Conservation (phyloP, 2,329 filamentous ascomycete genomes). For the Paecilomyces sp. region DNA sequence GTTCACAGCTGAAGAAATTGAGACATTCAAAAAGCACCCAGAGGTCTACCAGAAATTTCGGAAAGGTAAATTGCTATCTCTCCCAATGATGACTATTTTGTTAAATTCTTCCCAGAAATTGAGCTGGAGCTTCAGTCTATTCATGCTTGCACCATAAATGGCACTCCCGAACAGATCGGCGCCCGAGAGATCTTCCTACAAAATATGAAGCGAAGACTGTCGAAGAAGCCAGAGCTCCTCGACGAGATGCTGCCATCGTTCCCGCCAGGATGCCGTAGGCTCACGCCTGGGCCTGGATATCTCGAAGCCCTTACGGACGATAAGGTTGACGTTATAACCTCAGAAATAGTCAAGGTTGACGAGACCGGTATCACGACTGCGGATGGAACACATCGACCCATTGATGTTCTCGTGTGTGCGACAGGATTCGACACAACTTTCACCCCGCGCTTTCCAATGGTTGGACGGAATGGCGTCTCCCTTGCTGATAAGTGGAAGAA, state of each 20-base stretch:
- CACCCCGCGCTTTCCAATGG: constrained; percentile 27
- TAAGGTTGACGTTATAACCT: constrained; percentile 54
- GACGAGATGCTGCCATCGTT: constrained; percentile 34
- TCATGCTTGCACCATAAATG: constrained; percentile 20
- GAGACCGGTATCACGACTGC: constrained; percentile 24
- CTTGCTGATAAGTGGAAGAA: constrained; percentile 22
- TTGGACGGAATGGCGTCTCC: constrained; percentile 19
- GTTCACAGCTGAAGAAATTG: constrained; percentile 25
- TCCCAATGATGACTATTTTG: neutral
- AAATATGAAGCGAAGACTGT: constrained; percentile 27
- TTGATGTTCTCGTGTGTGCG: constrained; percentile 31
- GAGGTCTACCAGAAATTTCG: constrained; percentile 25
- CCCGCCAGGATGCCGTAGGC: constrained; percentile 34
- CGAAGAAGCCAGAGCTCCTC: constrained; percentile 26
- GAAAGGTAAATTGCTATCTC: constrained; percentile 17
- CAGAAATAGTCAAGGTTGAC: constrained; percentile 41
- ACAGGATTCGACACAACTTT: constrained; percentile 32
- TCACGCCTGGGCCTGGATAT: constrained; percentile 41
- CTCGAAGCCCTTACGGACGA: constrained; percentile 55
- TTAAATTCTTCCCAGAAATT: constrained; percentile 13
- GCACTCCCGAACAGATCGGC: constrained; percentile 19
- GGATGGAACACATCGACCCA: constrained; percentile 23
- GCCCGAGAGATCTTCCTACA: constrained; percentile 16
- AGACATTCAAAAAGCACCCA: constrained; percentile 23
- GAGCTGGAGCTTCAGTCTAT: constrained; percentile 25